phyloP scores from a whole-genome alignment of 2,329 filamentous ascomycete species.

The Monosporascus sp. region DNA sequence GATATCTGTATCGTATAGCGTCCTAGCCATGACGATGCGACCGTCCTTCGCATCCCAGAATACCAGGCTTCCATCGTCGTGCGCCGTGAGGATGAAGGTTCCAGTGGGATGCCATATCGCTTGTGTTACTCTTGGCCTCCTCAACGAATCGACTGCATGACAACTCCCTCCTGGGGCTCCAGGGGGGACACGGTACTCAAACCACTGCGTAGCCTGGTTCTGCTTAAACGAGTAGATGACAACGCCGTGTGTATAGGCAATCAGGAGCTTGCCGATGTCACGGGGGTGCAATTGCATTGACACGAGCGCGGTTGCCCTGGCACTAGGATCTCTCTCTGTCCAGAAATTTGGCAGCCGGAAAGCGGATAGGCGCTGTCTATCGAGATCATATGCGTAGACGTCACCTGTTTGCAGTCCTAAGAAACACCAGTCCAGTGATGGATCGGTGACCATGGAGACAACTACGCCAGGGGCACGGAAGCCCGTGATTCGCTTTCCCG shows the following conservation, averaged over 20 bases:
- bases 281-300: slow-evolving; percentile 81
- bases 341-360: slow-evolving; percentile 87
- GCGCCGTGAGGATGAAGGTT: slow-evolving; percentile 78
- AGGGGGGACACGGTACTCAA: slow-evolving; percentile 74
- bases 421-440: slow-evolving; percentile 89
- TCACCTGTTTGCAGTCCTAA: slow-evolving; percentile 79
- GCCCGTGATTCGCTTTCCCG: slow-evolving; percentile 58
- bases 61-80: slow-evolving; percentile 87
- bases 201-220: slow-evolving; percentile 70
- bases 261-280: slow-evolving; percentile 84
- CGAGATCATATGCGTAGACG: slow-evolving; percentile 86
- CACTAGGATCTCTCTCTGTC: slow-evolving; percentile 64
- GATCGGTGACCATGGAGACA: slow-evolving; percentile 71
- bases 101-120: slow-evolving; percentile 94
- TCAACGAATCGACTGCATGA: slow-evolving; percentile 51
- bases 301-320: slow-evolving; percentile 57
- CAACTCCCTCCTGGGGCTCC: slow-evolving; percentile 82
- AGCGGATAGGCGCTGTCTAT: slow-evolving; percentile 66
- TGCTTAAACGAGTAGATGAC: slow-evolving; percentile 95
- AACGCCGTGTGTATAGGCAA: slow-evolving; percentile 85
- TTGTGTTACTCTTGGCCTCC: slow-evolving; percentile 72
- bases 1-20: slow-evolving; percentile 66
- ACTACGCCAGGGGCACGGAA: slow-evolving; percentile 75
- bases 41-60: slow-evolving; percentile 94
- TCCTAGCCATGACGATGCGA: slow-evolving; percentile 75